These are phyloP conservation scores for Trametes cubensis DNA, from an alignment of 768 basidiomycete species.

Conservation along the genomic window DNA sequence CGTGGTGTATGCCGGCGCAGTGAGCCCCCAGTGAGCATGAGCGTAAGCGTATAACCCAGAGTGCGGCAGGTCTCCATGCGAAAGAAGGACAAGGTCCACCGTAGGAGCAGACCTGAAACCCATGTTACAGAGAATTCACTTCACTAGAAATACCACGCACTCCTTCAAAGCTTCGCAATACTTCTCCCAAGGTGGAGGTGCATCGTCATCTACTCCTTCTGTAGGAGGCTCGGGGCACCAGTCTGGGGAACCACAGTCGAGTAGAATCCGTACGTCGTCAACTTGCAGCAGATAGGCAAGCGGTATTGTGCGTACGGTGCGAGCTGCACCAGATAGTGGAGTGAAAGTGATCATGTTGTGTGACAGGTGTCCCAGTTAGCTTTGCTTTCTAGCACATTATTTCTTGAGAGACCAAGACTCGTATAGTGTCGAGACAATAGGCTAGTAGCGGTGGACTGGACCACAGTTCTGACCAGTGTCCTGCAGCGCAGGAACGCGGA, in stretches of 20 bases:
- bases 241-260: constrained; percentile 94
- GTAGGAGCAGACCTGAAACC: constrained; percentile 67
- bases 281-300: constrained; percentile 88
- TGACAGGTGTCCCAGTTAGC: too few relatives aligned
- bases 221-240: constrained; percentile 63
- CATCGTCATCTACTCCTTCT: constrained; percentile 34
- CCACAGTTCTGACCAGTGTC: too few relatives aligned
- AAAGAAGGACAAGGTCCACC: constrained; percentile 89
- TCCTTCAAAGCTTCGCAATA: constrained; percentile 71
- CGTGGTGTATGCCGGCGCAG: constrained; percentile 90
- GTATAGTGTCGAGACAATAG: too few relatives aligned
- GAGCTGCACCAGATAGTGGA: constrained; percentile 84
- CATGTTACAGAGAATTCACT: neutral
- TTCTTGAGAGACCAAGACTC: neutral
- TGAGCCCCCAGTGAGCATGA: constrained; percentile 82
- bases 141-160: constrained; percentile 44
- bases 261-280: constrained; percentile 89
- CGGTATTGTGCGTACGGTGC: constrained; percentile 62
- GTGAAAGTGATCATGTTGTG: constrained; percentile 88
- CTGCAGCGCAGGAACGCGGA: too few relatives aligned
- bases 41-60: constrained; percentile 94
- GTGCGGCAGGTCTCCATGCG: constrained; percentile 90
- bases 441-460: too few relatives aligned
- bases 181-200: constrained; percentile 51
- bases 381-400: neutral